phyloP scores from a whole-genome alignment of 2,329 filamentous ascomycete species.

The Alternaria brassicae region DNA sequence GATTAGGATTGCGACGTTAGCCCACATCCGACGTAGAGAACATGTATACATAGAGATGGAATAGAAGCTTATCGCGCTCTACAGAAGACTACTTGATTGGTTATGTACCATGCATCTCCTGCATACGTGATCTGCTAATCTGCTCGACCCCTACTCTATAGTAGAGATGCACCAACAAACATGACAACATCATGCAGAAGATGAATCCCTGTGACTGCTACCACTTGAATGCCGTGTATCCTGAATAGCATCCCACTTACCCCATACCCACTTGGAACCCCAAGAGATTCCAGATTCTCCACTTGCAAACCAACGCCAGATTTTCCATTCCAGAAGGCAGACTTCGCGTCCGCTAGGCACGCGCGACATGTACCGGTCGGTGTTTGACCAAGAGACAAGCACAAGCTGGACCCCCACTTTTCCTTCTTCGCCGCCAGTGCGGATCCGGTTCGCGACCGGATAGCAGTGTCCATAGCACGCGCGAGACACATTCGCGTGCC shows the following conservation, averaged over 20 bases:
- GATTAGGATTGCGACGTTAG: background rate
- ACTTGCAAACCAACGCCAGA: background rate
- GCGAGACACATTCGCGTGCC: constrained; percentile 3
- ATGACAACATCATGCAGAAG: background rate
- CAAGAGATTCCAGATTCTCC: background rate
- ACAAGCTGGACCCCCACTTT: constrained; percentile 4
- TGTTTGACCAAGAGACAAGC: constrained; percentile 2
- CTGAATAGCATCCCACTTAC: constrained; percentile 3
- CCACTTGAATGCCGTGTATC: constrained; percentile 1
- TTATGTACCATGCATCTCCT: background rate
- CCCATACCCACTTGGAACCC: constrained; percentile 5
- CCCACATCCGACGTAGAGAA: background rate
- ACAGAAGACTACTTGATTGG: background rate
- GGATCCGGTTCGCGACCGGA: constrained; percentile 17
- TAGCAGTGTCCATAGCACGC: background rate
- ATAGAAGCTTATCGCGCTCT: constrained; percentile 1
- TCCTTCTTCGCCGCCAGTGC: constrained; percentile 10
- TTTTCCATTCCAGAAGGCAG: background rate
- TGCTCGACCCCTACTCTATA: background rate
- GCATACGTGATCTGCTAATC: constrained; percentile 1
- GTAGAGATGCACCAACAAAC: background rate
- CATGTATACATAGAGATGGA: background rate
- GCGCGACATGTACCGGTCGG: constrained; percentile 3
- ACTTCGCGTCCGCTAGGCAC: background rate
- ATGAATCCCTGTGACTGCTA: constrained; percentile 2